Conservation (phyloP, 495 filamentous ascomycete genomes). For the Aspergillus affinis region DNA sequence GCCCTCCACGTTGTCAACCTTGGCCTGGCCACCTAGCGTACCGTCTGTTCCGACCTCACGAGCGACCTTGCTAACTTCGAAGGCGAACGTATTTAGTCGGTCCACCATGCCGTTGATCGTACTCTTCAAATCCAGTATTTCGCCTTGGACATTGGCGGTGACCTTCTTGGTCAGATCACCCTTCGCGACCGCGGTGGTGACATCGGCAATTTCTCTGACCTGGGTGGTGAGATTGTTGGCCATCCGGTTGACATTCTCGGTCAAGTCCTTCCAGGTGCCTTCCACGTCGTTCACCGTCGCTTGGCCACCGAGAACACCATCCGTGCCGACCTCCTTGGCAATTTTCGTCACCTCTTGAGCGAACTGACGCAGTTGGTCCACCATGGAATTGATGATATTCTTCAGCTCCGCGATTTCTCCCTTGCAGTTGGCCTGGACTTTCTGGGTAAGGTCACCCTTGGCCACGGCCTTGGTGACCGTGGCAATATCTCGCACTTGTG, state of each 20-base stretch:
- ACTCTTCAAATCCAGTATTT: constrained; percentile 92
- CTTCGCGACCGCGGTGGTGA: constrained; percentile 93
- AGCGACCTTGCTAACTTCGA: constrained; percentile 98
- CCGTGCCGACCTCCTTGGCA: constrained; percentile 93
- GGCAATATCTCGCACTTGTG: constrained; percentile 96
- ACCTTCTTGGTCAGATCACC: constrained; percentile 97
- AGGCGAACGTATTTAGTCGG: constrained; percentile 91
- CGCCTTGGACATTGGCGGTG: constrained; percentile 90
- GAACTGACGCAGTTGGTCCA: constrained; percentile 95
- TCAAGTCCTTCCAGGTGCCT: constrained; percentile 95
- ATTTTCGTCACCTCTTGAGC: constrained; percentile 98
- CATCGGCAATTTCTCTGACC: constrained; percentile 96
- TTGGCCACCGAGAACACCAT: constrained; percentile 92
- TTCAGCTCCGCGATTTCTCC: constrained; percentile 96
- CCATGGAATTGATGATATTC: constrained; percentile 98
- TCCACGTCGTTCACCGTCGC: constrained; percentile 97
- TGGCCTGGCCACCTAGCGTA: constrained; percentile 90
- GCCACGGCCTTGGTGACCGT: constrained; percentile 98
- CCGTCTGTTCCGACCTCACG: constrained; percentile 98
- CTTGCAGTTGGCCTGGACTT: constrained; percentile 94
- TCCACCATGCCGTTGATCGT: constrained; percentile 99
- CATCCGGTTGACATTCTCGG: constrained; percentile 98
- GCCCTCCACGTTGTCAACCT: constrained; percentile 96
- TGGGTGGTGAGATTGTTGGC: constrained; percentile 98
- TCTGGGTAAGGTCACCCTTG: constrained; percentile 93